These are phyloP conservation scores for Suillus spraguei DNA, from an alignment of 768 basidiomycete species.

Conservation along the genomic window DNA sequence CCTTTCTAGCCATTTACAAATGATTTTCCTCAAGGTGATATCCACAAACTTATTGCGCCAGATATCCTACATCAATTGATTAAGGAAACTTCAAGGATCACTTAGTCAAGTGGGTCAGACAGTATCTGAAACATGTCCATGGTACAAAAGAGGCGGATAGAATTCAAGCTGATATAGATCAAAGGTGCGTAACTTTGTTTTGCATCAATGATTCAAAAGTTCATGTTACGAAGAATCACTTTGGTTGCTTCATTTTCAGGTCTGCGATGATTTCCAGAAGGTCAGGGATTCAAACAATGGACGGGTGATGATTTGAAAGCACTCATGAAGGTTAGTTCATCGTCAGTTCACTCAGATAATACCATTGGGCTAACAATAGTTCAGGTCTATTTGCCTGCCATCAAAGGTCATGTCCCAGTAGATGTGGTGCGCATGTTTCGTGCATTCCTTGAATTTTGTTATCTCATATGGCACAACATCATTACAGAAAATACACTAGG, in stretches of 20 bases:
- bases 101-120: background rate
- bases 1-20: background rate
- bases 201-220: background rate
- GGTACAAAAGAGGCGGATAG: background rate
- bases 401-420: background rate
- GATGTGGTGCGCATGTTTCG: background rate
- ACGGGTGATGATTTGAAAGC: background rate
- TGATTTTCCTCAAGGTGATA: background rate
- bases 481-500: too few species aligned
- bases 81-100: background rate
- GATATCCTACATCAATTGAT: background rate
- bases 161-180: background rate
- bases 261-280: background rate
- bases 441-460: background rate
- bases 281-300: background rate
- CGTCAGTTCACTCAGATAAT: too few species aligned
- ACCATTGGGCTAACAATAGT: too few species aligned
- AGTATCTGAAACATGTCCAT: background rate
- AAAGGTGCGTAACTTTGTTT: background rate
- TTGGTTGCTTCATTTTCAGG: background rate
- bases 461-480: background rate
- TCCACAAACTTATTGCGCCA: background rate
- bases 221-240: background rate
- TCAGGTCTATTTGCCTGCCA: background rate
- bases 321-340: background rate